Evolutionary conservation across 257 asterid genomes (phyloP), one percentile per base, ranked within the genome.

Genomic region (Thymus mandschuricus): DNA sequence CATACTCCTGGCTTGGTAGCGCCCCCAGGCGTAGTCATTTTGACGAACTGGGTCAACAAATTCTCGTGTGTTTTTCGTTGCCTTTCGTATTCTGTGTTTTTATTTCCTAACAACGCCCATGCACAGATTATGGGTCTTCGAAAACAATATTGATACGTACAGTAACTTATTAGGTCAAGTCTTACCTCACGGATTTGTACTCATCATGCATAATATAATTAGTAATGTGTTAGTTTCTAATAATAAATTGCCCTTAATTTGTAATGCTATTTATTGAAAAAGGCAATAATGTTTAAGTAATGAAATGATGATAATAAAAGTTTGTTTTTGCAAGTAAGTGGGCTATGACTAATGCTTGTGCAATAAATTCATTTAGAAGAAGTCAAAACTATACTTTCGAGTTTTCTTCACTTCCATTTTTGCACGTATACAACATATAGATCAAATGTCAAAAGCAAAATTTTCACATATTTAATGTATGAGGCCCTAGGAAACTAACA

Each of bases 371-470:
- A 5, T 30, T 12, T 45, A 0, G 13, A 10, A 29, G 11, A 62
- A 21, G 55, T 43, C 68, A 43, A 63, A 29, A 63, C 12, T 63
- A 44, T 15, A 5, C 68, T 63, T 52, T 52, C 5, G 10, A 21
- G 10, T 10, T 28, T 38, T 38, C 49, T 35, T 40, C 8, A 58
- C 44, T 30, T 38, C 30, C 28, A 33, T 34, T 34, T 60, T 34
- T 60, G 1, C 40, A 60, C 3, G 11, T 1, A 38, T 21, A 15
- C 21, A 62, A 62, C 3, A 40, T 10, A 12, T n/a, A 1, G 55
- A 28, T 28, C 5, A 64, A 63, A 64, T 43, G 40, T 44, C 55
- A 64, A 64, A 44, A 64, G 55, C 41, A 64, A 40, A 21, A 27
- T 30, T 41, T 28, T 28, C 10, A 46, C 21, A 63, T 64, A n/a